Conservation (phyloP, 257 asterid species). For the Solanum rostratum region DNA sequence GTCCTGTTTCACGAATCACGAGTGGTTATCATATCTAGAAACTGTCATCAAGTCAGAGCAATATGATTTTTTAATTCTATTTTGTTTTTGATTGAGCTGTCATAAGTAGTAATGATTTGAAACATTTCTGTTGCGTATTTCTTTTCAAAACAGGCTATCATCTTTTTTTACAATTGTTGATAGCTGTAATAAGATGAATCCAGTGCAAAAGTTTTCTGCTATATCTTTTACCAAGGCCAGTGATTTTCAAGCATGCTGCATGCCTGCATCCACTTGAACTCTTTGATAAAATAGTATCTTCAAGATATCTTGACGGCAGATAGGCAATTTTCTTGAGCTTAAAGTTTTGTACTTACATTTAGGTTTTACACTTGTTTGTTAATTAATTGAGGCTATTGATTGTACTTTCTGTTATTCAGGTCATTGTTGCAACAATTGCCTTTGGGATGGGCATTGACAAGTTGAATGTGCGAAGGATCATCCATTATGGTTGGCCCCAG, state of each 20-base stretch:
- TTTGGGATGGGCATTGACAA: slow-evolving; percentile 92
- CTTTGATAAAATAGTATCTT: neutral
- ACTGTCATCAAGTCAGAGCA: neutral
- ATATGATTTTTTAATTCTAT: neutral
- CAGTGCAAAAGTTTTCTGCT: neutral
- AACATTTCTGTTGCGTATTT: neutral
- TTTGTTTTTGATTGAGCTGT: neutral
- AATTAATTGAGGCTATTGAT: neutral
- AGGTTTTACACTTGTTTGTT: neutral
- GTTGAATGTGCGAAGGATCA: slow-evolving; percentile 56
- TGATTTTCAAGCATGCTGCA: neutral
- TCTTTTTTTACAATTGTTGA: neutral
- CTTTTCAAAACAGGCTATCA: neutral
- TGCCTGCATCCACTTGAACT: neutral
- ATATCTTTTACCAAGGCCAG: neutral
- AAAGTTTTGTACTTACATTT: neutral
- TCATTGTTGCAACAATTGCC: slow-evolving; percentile 79
- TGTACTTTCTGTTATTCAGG: slow-evolving; percentile 28
- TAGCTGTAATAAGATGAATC: neutral
- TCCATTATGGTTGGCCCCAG: slow-evolving; percentile 95
- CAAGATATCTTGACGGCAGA: neutral
- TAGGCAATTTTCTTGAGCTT: neutral
- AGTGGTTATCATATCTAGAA: neutral
- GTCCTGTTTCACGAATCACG: neutral
- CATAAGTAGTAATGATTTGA: neutral